Evolutionary conservation across 1,284 basidiomycete species (phyloP).

Genomic region (Polyporus tsugae): DNA sequence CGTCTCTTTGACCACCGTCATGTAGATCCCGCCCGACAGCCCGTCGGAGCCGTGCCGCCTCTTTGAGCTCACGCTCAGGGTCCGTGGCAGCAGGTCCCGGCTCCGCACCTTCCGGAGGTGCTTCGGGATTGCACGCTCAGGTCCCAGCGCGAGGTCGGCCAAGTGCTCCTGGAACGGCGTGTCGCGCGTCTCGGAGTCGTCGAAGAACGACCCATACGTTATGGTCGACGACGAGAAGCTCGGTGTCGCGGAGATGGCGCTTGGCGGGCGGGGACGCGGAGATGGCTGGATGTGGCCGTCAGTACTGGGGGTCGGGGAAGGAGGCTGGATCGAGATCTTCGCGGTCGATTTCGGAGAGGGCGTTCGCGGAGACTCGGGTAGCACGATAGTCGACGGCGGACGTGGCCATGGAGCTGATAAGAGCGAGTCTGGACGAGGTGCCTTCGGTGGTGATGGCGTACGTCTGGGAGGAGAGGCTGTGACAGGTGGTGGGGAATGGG

Average conservation of each 20-base stretch:
- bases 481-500: slow-evolving; percentile 6
- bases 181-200: slow-evolving; percentile 32
- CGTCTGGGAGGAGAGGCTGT: slow-evolving; percentile 6
- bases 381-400: slow-evolving; percentile 37
- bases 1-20: slow-evolving; percentile 52
- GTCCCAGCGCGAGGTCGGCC: slow-evolving; percentile 20
- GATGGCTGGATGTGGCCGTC: slow-evolving; percentile 5
- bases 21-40: slow-evolving; percentile 43
- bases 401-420: slow-evolving; percentile 43
- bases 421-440: slow-evolving; percentile 32
- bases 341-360: slow-evolving; percentile 17
- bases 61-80: slow-evolving; percentile 28
- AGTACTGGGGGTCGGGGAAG: slow-evolving; percentile 17
- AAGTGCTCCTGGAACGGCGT: slow-evolving; percentile 38
- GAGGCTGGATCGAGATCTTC: slow-evolving; percentile 29
- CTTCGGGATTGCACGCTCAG: slow-evolving; percentile 28
- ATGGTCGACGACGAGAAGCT: slow-evolving; percentile 42
- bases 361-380: slow-evolving; percentile 30
- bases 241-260: slow-evolving; percentile 30
- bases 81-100: slow-evolving; percentile 36
- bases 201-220: slow-evolving; percentile 33
- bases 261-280: slow-evolving; percentile 32
- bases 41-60: slow-evolving; percentile 30
- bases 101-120: slow-evolving; percentile 34
- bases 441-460: slow-evolving; percentile 8